Evolutionary conservation across 2,329 filamentous ascomycete species (phyloP).

Genomic region (Aspergillus texensis): DNA sequence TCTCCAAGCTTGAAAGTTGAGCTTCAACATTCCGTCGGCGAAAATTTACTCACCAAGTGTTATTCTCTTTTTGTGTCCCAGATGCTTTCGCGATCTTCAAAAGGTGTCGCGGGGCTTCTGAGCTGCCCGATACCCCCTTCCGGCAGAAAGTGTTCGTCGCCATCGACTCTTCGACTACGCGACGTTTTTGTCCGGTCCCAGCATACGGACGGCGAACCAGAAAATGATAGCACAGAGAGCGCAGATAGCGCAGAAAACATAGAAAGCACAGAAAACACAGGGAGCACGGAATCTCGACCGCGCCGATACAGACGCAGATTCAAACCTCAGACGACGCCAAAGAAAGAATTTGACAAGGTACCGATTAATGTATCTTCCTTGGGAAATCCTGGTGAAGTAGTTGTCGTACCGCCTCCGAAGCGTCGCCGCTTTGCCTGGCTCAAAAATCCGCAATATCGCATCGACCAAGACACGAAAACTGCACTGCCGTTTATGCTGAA

Average conservation of each 20-base stretch:
- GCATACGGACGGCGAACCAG: conserved; percentile 16
- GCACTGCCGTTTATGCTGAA: conserved; percentile 29
- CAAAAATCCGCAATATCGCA: background rate
- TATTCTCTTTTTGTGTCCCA: conserved; percentile 12
- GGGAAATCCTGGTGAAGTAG: conserved; percentile 41
- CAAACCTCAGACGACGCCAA: background rate
- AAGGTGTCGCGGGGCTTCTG: conserved; percentile 25
- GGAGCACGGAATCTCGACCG: background rate
- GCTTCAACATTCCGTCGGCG: conserved; percentile 8
- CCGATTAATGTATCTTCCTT: conserved; percentile 36
- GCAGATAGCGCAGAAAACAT: background rate
- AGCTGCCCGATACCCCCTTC: conserved; percentile 19
- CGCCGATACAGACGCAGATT: conserved; percentile 9
- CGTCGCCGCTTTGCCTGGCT: conserved; percentile 21
- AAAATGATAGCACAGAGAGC: conserved; percentile 3
- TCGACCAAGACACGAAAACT: conserved; percentile 12
- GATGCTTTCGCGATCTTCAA: conserved; percentile 32
- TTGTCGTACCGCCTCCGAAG: conserved; percentile 34
- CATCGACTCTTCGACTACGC: conserved; percentile 11
- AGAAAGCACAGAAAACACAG: background rate
- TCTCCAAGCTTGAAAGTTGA: conserved; percentile 2
- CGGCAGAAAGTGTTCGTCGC: conserved; percentile 11
- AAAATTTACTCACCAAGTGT: conserved; percentile 4
- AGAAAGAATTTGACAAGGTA: conserved; percentile 16
- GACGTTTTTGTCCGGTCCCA: conserved; percentile 25